These are phyloP conservation scores for Aureobasidium sp. DNA, from an alignment of 2,329 filamentous ascomycete species.

Conservation along the genomic window DNA sequence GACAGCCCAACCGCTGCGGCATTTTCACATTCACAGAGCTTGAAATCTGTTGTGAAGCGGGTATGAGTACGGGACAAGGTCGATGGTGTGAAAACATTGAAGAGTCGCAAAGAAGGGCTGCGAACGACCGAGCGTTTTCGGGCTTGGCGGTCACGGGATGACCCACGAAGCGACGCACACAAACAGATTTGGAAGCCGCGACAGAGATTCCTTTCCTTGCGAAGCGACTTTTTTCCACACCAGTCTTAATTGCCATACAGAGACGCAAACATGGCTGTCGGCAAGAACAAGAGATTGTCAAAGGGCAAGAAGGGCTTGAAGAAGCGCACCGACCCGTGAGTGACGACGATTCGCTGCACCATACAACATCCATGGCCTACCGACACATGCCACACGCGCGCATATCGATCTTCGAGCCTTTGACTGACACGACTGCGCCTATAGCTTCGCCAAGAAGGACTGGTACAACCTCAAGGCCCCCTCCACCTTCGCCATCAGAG, in stretches of 20 bases:
- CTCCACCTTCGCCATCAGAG: constrained; percentile 89
- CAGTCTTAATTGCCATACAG: constrained; percentile 10
- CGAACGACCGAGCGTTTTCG: background rate
- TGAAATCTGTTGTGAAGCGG: too few species aligned
- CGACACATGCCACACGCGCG: background rate
- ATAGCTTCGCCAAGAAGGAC: constrained; percentile 61
- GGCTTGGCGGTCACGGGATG: background rate
- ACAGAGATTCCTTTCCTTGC: background rate
- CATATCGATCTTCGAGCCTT: background rate
- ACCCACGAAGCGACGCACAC: background rate
- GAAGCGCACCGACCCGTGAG: constrained; percentile 85
- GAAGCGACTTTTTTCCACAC: constrained; percentile 13
- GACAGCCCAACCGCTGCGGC: too few species aligned
- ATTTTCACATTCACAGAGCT: too few species aligned
- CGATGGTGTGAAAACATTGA: too few species aligned
- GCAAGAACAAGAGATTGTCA: constrained; percentile 99
- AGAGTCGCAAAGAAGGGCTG: background rate
- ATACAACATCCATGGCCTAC: constrained; percentile 55
- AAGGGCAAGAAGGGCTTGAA: constrained; percentile 99
- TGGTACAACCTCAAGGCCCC: constrained; percentile 99
- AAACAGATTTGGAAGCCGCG: background rate
- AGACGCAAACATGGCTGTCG: constrained; percentile 58
- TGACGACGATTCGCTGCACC: constrained; percentile 31
- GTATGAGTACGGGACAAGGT: too few species aligned
- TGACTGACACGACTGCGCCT: constrained; percentile 28